These are phyloP conservation scores for Hirsutella thompsonii DNA, from an alignment of 2,329 filamentous ascomycete species.

Conservation along the genomic window DNA sequence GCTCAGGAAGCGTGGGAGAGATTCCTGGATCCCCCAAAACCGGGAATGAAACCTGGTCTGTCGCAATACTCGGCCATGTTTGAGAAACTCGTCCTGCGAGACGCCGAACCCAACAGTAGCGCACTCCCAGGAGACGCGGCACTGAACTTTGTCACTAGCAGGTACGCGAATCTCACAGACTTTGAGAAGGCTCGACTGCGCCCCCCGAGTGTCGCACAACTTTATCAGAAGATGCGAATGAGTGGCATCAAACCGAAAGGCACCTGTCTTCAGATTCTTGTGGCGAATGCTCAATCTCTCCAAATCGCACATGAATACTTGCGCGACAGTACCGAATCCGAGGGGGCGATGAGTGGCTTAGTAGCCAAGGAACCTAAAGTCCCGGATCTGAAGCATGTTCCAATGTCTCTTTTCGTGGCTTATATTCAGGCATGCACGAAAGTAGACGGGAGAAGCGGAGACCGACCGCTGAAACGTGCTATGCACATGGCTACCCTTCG, in stretches of 20 bases:
- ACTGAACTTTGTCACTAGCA: conserved; percentile 26
- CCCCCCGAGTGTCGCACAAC: conserved; percentile 43
- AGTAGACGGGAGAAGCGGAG: conserved; percentile 7
- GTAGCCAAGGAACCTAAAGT: conserved; percentile 11
- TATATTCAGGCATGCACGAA: conserved; percentile 28
- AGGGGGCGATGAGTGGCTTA: conserved; percentile 7
- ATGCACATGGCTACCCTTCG: conserved; percentile 16
- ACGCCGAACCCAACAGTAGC: conserved; percentile 11
- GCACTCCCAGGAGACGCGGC: conserved; percentile 47
- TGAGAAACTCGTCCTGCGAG: conserved; percentile 32
- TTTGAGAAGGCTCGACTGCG: conserved; percentile 50
- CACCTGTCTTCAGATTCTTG: conserved; percentile 39
- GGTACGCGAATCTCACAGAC: conserved; percentile 41
- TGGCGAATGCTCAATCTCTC: conserved; percentile 37
- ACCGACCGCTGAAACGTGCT: conserved; percentile 16
- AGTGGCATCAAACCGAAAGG: conserved; percentile 34
- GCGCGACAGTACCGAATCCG: conserved; percentile 22
- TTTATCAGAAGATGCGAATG: conserved; percentile 46
- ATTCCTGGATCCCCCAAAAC: conserved; percentile 25
- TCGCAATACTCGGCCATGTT: conserved; percentile 48
- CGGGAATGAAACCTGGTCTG: conserved; percentile 20
- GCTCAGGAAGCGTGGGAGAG: conserved; percentile 46
- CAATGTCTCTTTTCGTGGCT: conserved; percentile 28
- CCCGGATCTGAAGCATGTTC: conserved; percentile 11
- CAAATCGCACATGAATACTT: conserved; percentile 36